These are phyloP conservation scores for Kalmanozyma brasiliensis DNA, from an alignment of 1,284 basidiomycete genomes.

Conservation along the genomic window DNA sequence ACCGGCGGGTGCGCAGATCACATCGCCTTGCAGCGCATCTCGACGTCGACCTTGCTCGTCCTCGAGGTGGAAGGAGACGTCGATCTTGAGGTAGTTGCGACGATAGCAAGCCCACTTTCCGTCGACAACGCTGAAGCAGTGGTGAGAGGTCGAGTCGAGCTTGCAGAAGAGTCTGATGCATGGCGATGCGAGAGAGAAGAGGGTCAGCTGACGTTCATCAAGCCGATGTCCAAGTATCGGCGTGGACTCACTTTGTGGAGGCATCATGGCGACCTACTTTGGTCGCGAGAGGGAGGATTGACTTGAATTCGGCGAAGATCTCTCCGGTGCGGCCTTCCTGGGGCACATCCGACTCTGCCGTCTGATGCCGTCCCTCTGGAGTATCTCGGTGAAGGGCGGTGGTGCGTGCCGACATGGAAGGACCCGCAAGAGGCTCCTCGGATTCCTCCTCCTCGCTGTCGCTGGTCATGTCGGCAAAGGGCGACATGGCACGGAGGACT, in stretches of 20 bases:
- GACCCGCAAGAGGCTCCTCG: conserved; percentile 1
- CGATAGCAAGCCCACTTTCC: conserved; percentile 54
- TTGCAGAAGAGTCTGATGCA: conserved; percentile 24
- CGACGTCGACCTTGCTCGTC: conserved; percentile 17
- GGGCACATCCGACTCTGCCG: not conserved
- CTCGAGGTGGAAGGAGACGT: conserved; percentile 27
- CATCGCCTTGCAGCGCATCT: conserved; percentile 11
- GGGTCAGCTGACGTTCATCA: not conserved
- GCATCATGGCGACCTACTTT: not conserved
- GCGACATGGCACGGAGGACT: conserved; percentile 34
- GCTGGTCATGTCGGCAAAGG: conserved; percentile 40
- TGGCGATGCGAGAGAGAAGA: not conserved
- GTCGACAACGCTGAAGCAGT: conserved; percentile 48
- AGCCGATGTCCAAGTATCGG: not conserved
- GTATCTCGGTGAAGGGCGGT: not conserved
- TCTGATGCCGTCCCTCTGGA: not conserved
- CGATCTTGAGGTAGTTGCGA: conserved; percentile 50
- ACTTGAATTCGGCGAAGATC: conserved; percentile 25
- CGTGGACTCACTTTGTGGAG: conserved; percentile 6
- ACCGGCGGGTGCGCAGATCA: conserved; percentile 6
- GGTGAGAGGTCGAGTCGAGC: conserved; percentile 38
- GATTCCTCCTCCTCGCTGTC: conserved; percentile 30
- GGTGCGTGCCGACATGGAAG: not conserved
- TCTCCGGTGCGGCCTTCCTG: conserved; percentile 40
- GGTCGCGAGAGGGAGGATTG: conserved; percentile 16